These are phyloP conservation scores for Histomonas meleagridis DNA, from an alignment of 208 protist genomes.

Conservation along the genomic window DNA sequence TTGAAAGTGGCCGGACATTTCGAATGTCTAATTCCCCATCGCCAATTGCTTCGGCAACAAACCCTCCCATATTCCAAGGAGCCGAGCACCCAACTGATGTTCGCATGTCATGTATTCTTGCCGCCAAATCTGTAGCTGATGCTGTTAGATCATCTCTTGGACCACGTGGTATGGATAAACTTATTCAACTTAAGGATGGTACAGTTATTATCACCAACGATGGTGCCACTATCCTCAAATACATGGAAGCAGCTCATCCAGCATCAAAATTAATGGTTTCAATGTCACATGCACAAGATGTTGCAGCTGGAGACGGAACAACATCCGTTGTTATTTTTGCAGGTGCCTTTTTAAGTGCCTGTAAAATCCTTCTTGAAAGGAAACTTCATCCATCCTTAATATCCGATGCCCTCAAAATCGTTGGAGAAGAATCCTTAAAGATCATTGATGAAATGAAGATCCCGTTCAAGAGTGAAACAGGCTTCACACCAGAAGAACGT, in stretches of 20 bases:
- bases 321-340: conserved; percentile 93
- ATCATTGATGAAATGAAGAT: conserved; percentile 40
- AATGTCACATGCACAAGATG: conserved; percentile 88
- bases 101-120: conserved; percentile 43
- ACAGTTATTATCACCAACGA: conserved; percentile 98
- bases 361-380: conserved; percentile 74
- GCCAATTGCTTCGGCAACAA: background rate
- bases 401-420: conserved; percentile 73
- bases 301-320: conserved; percentile 98
- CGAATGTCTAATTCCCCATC: background rate
- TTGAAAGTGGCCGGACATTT: no score
- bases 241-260: conserved; percentile 86
- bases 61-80: conserved; percentile 38
- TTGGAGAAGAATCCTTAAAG: conserved; percentile 66
- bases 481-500: conserved; percentile 38
- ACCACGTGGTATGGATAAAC: conserved; percentile 96
- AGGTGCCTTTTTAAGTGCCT: conserved; percentile 74
- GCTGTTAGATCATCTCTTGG: conserved; percentile 89
- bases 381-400: conserved; percentile 86
- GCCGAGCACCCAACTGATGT: conserved; percentile 42
- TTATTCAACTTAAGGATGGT: conserved; percentile 62
- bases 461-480: background rate
- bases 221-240: conserved; percentile 93
- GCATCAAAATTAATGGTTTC: conserved; percentile 95
- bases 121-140: conserved; percentile 73